Conservation (phyloP, 352 stramenopile species). For the Phytopythium montanum region DNA sequence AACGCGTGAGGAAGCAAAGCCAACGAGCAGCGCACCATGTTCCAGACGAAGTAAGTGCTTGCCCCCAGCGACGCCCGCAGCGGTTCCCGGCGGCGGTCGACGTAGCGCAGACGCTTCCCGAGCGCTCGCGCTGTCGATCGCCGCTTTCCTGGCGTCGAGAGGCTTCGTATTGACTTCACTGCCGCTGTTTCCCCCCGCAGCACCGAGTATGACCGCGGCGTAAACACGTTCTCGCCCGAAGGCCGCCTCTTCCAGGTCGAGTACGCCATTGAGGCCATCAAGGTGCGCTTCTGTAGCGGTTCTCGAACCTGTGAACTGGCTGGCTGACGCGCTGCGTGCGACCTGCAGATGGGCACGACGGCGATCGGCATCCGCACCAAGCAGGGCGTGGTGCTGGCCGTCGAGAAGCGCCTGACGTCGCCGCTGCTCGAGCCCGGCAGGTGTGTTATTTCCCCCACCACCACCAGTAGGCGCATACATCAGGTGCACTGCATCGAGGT, state of each 20-base stretch:
- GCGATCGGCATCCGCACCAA: conserved; percentile 98
- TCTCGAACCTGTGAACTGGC: too few species aligned
- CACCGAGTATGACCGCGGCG: conserved; percentile 99
- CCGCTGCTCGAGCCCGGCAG: conserved; percentile 93
- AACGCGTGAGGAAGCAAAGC: conserved; percentile 9
- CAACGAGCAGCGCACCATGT: conserved; percentile 28
- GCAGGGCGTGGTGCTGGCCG: conserved; percentile 96
- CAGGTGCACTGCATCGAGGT: not conserved
- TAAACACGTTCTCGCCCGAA: conserved; percentile 99
- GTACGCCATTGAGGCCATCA: conserved; percentile 98
- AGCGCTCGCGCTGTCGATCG: not conserved
- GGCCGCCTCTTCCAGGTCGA: conserved; percentile 99
- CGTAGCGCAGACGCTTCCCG: not conserved
- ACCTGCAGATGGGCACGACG: conserved; percentile 93
- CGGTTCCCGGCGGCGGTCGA: not conserved
- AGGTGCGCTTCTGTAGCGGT: conserved; percentile 40
- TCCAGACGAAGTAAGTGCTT: conserved; percentile 64
- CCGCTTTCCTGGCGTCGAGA: not conserved
- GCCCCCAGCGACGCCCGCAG: too few species aligned
- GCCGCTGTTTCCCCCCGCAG: conserved; percentile 24
- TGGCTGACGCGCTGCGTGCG: not conserved
- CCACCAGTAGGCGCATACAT: not conserved
- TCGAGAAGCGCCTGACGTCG: conserved; percentile 98
- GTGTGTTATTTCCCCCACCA: conserved; percentile 34
- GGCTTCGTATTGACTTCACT: not conserved